phyloP scores from a whole-genome alignment of 345 rosid species.

The Eucalyptus regnans region DNA sequence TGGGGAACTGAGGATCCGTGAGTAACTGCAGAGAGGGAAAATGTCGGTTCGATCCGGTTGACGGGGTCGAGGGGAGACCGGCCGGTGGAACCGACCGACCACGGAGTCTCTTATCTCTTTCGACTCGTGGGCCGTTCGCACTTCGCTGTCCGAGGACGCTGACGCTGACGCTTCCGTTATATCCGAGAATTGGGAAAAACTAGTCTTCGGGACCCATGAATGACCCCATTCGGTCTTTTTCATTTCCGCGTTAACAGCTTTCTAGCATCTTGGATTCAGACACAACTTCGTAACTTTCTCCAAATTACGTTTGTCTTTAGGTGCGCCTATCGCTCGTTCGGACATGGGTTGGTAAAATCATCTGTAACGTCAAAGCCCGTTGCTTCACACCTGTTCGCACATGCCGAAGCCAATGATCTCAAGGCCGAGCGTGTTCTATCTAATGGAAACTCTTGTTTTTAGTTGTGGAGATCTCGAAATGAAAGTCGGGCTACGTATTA shows the following conservation, averaged over 20 bases:
- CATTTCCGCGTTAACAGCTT: not conserved
- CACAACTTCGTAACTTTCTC: fast-evolving
- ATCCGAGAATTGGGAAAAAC: too few species aligned
- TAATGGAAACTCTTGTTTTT: not conserved
- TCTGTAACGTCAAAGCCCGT: not conserved
- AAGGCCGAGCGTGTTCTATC: not conserved
- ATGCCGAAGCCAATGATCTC: not conserved
- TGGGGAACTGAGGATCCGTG: not conserved
- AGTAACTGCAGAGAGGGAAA: not conserved
- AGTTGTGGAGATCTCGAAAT: not conserved
- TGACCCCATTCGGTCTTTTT: not conserved
- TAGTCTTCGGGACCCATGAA: not conserved
- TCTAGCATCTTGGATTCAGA: not conserved
- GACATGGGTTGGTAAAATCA: not conserved
- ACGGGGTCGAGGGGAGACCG: not conserved
- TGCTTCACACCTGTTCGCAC: not conserved
- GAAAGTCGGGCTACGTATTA: not conserved
- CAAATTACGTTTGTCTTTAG: not conserved
- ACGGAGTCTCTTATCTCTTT: not conserved
- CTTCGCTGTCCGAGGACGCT: not conserved
- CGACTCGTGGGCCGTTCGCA: not conserved
- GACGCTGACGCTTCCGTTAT: not conserved
- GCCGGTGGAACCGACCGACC: not conserved
- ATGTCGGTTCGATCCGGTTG: not conserved
- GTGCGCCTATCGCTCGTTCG: not conserved